These are phyloP conservation scores for Nigrospora sphaerica DNA, from an alignment of 2,329 filamentous ascomycete species.

Conservation along the genomic window DNA sequence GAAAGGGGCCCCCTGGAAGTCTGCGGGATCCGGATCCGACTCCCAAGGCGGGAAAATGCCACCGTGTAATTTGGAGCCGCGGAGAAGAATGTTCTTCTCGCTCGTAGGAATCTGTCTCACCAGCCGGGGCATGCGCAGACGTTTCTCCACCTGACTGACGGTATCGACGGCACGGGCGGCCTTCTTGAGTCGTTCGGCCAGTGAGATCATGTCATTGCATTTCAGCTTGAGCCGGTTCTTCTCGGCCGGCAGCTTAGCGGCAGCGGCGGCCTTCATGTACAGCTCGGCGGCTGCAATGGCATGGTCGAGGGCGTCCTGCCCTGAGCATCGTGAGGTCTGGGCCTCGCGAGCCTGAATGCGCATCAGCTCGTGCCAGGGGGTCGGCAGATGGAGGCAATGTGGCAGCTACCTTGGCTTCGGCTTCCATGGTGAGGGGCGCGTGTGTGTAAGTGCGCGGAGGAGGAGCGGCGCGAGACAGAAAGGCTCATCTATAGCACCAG, in stretches of 20 bases:
- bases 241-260: slow-evolving; percentile 54
- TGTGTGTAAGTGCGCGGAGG: background rate
- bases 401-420: slow-evolving; percentile 33
- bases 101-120: slow-evolving; percentile 56
- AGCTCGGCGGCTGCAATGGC: slow-evolving; percentile 73
- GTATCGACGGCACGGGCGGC: slow-evolving; percentile 7
- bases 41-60: slow-evolving; percentile 83
- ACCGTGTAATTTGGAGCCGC: slow-evolving; percentile 74
- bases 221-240: slow-evolving; percentile 60
- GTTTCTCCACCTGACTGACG: slow-evolving; percentile 14
- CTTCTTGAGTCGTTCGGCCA: slow-evolving; percentile 70
- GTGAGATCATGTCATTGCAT: slow-evolving; percentile 61
- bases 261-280: slow-evolving; percentile 68
- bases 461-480: background rate
- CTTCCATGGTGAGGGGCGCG: slow-evolving; percentile 31
- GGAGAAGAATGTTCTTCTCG: slow-evolving; percentile 71
- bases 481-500: slow-evolving; percentile 1
- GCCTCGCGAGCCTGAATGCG: slow-evolving; percentile 44
- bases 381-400: too few relatives aligned
- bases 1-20: slow-evolving; percentile 61
- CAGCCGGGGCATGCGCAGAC: slow-evolving; percentile 31
- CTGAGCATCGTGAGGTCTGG: slow-evolving; percentile 39
- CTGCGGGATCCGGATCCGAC: slow-evolving; percentile 46
- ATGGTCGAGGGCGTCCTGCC: slow-evolving; percentile 62
- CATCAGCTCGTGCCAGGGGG: background rate